Percentiles rank a stretch among this genome's conserved stretches.
phyloP scores from a whole-genome alignment of 108 stramenopile species.

The Parmales sp. region DNA sequence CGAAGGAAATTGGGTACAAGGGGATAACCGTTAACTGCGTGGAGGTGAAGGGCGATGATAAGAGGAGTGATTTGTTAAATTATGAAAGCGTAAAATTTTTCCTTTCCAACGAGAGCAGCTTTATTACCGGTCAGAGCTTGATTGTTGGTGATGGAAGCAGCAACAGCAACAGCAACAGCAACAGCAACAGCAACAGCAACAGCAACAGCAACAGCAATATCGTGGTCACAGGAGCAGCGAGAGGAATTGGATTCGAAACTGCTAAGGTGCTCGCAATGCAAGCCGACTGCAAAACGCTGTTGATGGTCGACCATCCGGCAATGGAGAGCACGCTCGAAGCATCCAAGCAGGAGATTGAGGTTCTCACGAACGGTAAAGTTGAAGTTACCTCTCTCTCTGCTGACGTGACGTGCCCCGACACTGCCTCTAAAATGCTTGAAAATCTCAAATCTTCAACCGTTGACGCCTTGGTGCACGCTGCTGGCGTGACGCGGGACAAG shows the following conservation, averaged over 20 bases:
- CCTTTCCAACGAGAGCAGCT: not conserved
- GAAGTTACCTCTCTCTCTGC: not conserved
- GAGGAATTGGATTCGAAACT: not conserved
- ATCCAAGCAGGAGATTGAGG: not conserved
- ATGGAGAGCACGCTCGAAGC: not conserved
- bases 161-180: no score
- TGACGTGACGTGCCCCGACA: not conserved
- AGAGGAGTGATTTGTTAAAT: not conserved
- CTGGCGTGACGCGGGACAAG: slow-evolving; percentile 1
- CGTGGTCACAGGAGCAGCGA: not conserved
- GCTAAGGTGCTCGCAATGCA: not conserved
- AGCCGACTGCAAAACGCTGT: not conserved
- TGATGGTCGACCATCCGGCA: not conserved
- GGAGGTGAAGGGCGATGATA: not conserved
- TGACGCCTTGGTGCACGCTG: not conserved
- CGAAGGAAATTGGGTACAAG: not conserved
- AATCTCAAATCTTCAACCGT: no score
- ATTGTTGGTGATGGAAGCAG: no score
- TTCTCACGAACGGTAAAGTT: not conserved
- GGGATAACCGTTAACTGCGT: not conserved
- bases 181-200: not conserved
- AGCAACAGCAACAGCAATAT: not conserved
- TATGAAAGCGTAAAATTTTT: not conserved
- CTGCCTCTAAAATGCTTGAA: not conserved
- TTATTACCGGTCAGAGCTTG: not conserved